Conservation (phyloP, 768 basidiomycete genomes). For the Lactifluus rugatus region DNA sequence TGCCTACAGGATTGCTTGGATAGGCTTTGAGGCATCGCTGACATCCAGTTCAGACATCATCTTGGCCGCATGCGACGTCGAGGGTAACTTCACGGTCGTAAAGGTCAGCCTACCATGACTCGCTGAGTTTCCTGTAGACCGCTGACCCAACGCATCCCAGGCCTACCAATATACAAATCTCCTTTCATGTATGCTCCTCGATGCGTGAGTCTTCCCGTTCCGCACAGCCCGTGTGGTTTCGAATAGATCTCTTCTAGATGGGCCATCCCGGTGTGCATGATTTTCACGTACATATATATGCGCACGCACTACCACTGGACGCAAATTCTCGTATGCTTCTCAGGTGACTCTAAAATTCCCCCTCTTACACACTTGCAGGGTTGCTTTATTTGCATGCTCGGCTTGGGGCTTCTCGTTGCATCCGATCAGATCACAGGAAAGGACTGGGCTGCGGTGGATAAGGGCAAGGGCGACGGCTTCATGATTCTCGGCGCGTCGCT, state of each 20-base stretch:
- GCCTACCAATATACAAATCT: slow-evolving; percentile 83
- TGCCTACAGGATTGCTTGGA: slow-evolving; percentile 20
- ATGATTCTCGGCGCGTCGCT: slow-evolving; percentile 82
- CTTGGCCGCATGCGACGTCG: slow-evolving; percentile 73
- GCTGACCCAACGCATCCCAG: slow-evolving; percentile 25
- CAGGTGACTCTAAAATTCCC: background rate
- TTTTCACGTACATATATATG: slow-evolving; percentile 80
- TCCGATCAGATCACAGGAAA: slow-evolving; percentile 74
- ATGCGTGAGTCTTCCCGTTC: slow-evolving; percentile 44
- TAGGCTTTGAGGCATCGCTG: background rate
- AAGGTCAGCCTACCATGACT: slow-evolving; percentile 34
- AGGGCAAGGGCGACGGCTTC: slow-evolving; percentile 74
- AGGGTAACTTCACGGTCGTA: slow-evolving; percentile 80
- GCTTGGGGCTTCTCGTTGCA: slow-evolving; percentile 69
- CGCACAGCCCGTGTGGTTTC: background rate
- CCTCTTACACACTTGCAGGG: slow-evolving; percentile 36
- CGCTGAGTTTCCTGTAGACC: background rate
- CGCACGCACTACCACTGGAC: slow-evolving; percentile 74
- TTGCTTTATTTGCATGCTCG: slow-evolving; percentile 59
- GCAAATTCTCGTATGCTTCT: slow-evolving; percentile 52
- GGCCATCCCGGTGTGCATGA: slow-evolving; percentile 82
- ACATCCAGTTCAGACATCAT: slow-evolving; percentile 47
- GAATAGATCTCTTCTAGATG: slow-evolving; percentile 37
- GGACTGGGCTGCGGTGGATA: slow-evolving; percentile 52
- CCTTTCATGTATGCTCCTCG: slow-evolving; percentile 85